phyloP scores from a whole-genome alignment of 495 filamentous ascomycete species.

The Aspergillus steynii region DNA sequence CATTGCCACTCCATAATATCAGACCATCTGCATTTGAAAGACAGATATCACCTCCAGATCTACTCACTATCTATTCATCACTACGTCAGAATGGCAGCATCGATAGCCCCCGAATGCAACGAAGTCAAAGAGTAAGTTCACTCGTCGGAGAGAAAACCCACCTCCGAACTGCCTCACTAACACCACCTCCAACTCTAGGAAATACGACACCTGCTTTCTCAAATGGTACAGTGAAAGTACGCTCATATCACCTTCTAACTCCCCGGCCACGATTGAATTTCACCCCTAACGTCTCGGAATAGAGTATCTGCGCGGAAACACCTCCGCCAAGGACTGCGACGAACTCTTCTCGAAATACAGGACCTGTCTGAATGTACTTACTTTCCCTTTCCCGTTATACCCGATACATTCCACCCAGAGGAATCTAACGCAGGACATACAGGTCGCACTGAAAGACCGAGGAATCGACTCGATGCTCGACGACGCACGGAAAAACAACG shows the following conservation, averaged over 20 bases:
- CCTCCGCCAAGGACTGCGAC: conserved; percentile 79
- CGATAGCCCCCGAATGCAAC: conserved; percentile 72
- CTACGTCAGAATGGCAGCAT: conserved; percentile 52
- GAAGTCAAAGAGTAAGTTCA: conserved; percentile 79
- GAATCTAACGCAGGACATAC: conserved; percentile 11
- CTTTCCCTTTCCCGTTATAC: background rate
- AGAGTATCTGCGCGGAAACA: conserved; percentile 86
- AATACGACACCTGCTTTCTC: conserved; percentile 89
- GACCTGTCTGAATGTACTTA: conserved; percentile 72
- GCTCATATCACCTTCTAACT: conserved; percentile 22
- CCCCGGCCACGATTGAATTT: background rate
- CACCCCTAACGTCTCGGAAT: conserved; percentile 14
- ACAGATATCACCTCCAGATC: background rate
- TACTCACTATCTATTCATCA: background rate
- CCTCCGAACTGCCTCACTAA: background rate
- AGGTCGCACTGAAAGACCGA: conserved; percentile 79
- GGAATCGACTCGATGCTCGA: conserved; percentile 86
- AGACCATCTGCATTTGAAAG: background rate
- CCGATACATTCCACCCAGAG: background rate
- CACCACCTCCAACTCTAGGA: conserved; percentile 47
- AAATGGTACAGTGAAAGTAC: conserved; percentile 97
- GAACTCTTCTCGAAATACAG: conserved; percentile 84
- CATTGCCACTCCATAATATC: background rate
- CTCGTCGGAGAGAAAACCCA: background rate
- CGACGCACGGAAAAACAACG: conserved; percentile 75